phyloP scores from a whole-genome alignment of 2,329 filamentous ascomycete species.

The Aureobasidium sp. region DNA sequence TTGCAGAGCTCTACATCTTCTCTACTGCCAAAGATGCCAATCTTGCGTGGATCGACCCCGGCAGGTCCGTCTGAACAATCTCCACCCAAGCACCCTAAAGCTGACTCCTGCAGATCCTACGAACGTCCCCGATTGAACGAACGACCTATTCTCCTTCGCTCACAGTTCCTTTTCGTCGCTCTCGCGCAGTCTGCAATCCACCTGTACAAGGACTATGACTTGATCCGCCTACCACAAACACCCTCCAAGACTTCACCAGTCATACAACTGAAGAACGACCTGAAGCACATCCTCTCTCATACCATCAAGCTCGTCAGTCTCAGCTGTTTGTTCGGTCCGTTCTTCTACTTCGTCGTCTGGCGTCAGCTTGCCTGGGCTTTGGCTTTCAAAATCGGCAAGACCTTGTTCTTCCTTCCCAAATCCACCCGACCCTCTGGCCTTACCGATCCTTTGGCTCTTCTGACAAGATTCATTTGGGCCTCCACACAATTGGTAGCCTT shows the following conservation, averaged over 20 bases:
- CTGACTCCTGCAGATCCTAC: slow-evolving; percentile 34
- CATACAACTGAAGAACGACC: neutral
- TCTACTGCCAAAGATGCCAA: slow-evolving; percentile 54
- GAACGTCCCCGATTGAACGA: slow-evolving; percentile 79
- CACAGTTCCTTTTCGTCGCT: slow-evolving; percentile 62
- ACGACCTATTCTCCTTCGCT: slow-evolving; percentile 71
- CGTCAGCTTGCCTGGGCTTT: slow-evolving; percentile 60
- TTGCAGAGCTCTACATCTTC: slow-evolving; percentile 75
- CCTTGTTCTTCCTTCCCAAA: slow-evolving; percentile 69
- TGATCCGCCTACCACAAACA: slow-evolving; percentile 44
- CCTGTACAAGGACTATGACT: slow-evolving; percentile 66
- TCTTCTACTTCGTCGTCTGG: slow-evolving; percentile 58
- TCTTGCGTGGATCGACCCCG: slow-evolving; percentile 66
- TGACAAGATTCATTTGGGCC: slow-evolving; percentile 47
- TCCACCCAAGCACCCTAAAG: neutral
- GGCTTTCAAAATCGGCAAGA: slow-evolving; percentile 62
- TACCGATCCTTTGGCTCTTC: slow-evolving; percentile 48
- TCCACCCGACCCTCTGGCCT: slow-evolving; percentile 54
- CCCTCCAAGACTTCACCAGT: neutral
- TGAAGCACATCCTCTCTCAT: neutral
- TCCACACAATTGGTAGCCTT: slow-evolving; percentile 62
- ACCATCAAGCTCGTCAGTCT: slow-evolving; percentile 7
- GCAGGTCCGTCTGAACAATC: slow-evolving; percentile 45
- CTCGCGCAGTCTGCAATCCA: slow-evolving; percentile 63
- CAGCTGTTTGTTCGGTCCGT: slow-evolving; percentile 22